These are phyloP conservation scores for Fennellomyces sp. DNA, from an alignment of 371 early-diverging fungal genomes.

Conservation along the genomic window DNA sequence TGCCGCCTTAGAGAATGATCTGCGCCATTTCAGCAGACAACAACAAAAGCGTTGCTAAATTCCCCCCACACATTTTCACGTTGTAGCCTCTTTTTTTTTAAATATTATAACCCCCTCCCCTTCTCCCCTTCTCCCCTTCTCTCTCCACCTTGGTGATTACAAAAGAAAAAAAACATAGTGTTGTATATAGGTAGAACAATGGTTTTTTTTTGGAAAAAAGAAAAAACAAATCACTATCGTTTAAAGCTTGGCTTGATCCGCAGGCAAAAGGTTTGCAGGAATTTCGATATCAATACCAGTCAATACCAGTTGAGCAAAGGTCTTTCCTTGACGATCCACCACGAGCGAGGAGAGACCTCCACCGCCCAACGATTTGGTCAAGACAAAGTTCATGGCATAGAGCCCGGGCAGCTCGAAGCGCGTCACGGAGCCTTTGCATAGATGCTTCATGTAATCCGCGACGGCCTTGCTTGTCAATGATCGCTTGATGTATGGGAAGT, in stretches of 20 bases:
- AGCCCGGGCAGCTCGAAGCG: conserved; percentile 70
- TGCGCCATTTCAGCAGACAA: conserved; percentile 9
- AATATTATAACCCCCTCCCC: conserved; percentile 7
- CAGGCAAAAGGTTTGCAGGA: conserved; percentile 50
- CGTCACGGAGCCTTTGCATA: conserved; percentile 64
- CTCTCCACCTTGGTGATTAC: neutral
- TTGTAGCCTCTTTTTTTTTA: conserved; percentile 6
- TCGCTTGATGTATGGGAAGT: conserved; percentile 52
- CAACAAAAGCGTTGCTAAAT: conserved; percentile 13
- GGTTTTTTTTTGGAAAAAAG: too few relatives aligned
- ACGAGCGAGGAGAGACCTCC: conserved; percentile 72
- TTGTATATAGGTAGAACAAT: conserved; percentile 10
- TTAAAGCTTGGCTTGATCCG: conserved; percentile 45
- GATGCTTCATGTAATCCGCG: conserved; percentile 66
- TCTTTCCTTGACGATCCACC: conserved; percentile 78
- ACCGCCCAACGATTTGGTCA: conserved; percentile 69
- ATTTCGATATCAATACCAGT: conserved; percentile 59
- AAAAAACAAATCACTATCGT: neutral
- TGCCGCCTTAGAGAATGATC: conserved; percentile 10
- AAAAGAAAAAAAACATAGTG: neutral
- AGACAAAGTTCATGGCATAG: conserved; percentile 72
- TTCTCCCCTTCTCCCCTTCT: neutral
- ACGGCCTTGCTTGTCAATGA: conserved; percentile 47
- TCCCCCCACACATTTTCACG: neutral
- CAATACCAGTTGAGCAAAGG: conserved; percentile 71